Conservation (phyloP, 257 asterid species). For the Osmanthus fragrans region DNA sequence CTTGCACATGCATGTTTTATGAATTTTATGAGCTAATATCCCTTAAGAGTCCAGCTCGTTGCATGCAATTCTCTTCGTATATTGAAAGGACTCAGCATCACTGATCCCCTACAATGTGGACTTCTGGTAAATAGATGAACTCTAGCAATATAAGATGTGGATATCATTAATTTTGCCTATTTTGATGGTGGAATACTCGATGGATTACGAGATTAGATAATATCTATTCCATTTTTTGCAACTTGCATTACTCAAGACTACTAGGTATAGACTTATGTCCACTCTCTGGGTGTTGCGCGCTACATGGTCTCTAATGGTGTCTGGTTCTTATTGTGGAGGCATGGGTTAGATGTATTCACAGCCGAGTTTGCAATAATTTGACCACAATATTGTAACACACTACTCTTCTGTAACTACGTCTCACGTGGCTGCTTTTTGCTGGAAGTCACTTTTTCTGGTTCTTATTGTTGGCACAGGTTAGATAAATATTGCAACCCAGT, state of each 20-base stretch:
- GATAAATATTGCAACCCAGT: background rate
- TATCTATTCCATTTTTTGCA: background rate
- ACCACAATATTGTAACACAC: background rate
- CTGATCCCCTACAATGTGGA: background rate
- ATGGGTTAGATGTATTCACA: background rate
- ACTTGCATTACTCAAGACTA: background rate
- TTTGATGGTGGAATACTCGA: background rate
- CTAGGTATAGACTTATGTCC: background rate
- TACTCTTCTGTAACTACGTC: background rate
- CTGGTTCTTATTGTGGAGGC: background rate
- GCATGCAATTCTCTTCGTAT: background rate
- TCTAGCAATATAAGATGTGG: background rate
- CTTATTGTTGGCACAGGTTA: background rate
- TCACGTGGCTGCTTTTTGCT: background rate
- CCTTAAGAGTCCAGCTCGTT: background rate
- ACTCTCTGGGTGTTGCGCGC: background rate
- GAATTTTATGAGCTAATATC: background rate
- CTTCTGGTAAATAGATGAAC: background rate
- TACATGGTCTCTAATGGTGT: background rate
- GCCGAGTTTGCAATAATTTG: background rate
- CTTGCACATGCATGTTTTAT: background rate
- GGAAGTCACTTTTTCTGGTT: background rate
- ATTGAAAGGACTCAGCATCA: background rate
- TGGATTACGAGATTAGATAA: conserved; percentile 4
- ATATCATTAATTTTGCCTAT: background rate